Base-by-base conservation (phyloP, 31 red algal species). In the Bonnemaisonia californica region DNA sequence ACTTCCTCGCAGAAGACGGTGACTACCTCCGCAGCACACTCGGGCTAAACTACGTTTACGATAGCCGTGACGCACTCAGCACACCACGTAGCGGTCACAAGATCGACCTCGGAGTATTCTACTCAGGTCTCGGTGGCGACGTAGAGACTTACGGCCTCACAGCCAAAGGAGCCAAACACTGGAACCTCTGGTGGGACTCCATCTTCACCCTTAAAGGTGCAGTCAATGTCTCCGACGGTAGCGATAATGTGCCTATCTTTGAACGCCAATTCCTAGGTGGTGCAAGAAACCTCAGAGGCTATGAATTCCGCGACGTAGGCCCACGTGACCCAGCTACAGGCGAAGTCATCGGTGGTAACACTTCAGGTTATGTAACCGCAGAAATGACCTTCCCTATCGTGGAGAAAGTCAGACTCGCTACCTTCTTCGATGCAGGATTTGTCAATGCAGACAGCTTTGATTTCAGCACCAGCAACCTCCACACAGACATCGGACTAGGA, bases 61-160 rank as follows among this genome's bases (percentile, higher is more conserved):
- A 74, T 42, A 74, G 34, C 54, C 22, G 69, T 12, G 69, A 74
- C 30, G 26, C 16, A 12, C 11, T n/a, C 26, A 42, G 11, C 38
- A 42, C 26, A n/a, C 69, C 69, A 12, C 69, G 69, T 42, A 54
- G 18, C 54, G 69, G 69, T 54, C 34, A 55, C 26, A 41, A 54
- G 21, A 11, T 74, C 18, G 40, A 74, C 18, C 11, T 27, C 9
- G 38, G 34, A 8, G 9, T 74, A 9, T 55, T 27, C 8, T 41
- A n/a, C 18, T 18, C 69, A 8, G 69, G 69, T 74, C 69, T 74
- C 12, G 69, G 69, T n/a, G 69, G 69, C 11, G 69, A 74, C 30
- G 69, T 74, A 31, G 30, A 74, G 42, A 74, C 69, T 18, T 74
- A 74, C 36, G 26, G 36, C 19, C 12, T 66, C 12, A 30, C 12